Conservation (phyloP, 257 asterid genomes). For the Nicotiana benthamiana region DNA sequence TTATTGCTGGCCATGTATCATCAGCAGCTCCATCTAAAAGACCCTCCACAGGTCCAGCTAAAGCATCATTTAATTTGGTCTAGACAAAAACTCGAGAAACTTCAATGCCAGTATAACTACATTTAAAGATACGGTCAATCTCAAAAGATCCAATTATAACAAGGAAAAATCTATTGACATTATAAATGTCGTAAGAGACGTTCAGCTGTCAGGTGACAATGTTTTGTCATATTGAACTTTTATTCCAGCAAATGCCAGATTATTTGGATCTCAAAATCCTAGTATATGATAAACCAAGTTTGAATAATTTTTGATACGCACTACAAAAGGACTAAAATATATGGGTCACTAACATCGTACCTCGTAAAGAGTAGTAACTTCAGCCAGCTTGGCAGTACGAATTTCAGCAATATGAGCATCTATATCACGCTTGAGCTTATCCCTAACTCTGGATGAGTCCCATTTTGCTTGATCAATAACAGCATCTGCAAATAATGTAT, state of each 20-base stretch:
- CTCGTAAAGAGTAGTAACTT: conserved; percentile 64
- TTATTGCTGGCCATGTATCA: conserved; percentile 90
- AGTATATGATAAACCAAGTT: neutral
- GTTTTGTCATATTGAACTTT: neutral
- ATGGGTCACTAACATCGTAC: conserved; percentile 20
- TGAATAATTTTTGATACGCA: neutral
- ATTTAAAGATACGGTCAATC: neutral
- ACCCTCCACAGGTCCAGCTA: conserved; percentile 87
- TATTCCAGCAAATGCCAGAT: neutral
- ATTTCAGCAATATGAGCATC: conserved; percentile 67
- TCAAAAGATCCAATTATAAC: neutral
- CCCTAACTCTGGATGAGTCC: conserved; percentile 86
- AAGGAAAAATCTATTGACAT: neutral
- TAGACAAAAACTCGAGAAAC: conserved; percentile 29
- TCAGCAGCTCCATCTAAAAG: conserved; percentile 82
- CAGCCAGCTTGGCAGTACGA: conserved; percentile 66
- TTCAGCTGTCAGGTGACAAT: neutral
- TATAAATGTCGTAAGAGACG: neutral
- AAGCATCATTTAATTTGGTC: conserved; percentile 62
- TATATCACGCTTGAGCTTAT: conserved; percentile 80
- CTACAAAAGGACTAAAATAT: neutral
- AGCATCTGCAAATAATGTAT: conserved; percentile 41
- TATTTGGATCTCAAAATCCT: neutral
- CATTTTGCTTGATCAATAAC: conserved; percentile 74
- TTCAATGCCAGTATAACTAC: conserved; percentile 3